Base-by-base conservation (phyloP, 345 rosid species). In the Eucalyptus tenuipes region DNA sequence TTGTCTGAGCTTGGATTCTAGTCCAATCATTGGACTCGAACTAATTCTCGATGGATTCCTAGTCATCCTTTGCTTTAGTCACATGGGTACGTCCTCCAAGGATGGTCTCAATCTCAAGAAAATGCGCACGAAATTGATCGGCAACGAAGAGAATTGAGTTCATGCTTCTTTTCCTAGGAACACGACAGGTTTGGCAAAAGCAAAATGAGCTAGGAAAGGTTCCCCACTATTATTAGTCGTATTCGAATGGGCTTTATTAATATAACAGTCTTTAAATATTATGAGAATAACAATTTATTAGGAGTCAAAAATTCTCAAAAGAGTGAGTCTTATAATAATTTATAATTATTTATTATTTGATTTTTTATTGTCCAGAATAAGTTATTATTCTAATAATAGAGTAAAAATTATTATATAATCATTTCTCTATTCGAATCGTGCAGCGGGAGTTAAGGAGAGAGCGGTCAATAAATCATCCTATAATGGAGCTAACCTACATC, bases 311-410 rank as follows among this genome's bases (percentile, higher is more conserved):
- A 52, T 52, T 52, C 7, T 52, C 0, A 18, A 52, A 7, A 0
- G 1, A 18, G 4, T 52, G 2, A 52, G 4, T 1, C 1, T 52
- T 1, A 18, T 52, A 52, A 18, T 52, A 52, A 52, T 52, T 52
- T 1, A 52, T 52, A 52, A 52, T 52, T 0, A 52, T n/a, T n/a
- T n/a, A 18, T 52, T 7, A 52, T 52, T 52, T 52, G 0, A 52
- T 7, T 18, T 52, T 52, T 52, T 52, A 2, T 18, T 0, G 2
- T 52, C 3, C 1, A 18, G 2, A 52, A 18, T 18, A 52, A 0
- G 0, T 20, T 52, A 1, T 18, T 52, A 52, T 52, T 18, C 2
- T 52, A 52, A 52, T 52, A 52, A 52, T 52, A 52, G 1, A 52
- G 0, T 52, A 18, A 52, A 52, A 52, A 18, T 52, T 3, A 52